Evolutionary conservation across 1,284 basidiomycete species (phyloP).

Genomic region (Cutaneotrichosporon mucoides): DNA sequence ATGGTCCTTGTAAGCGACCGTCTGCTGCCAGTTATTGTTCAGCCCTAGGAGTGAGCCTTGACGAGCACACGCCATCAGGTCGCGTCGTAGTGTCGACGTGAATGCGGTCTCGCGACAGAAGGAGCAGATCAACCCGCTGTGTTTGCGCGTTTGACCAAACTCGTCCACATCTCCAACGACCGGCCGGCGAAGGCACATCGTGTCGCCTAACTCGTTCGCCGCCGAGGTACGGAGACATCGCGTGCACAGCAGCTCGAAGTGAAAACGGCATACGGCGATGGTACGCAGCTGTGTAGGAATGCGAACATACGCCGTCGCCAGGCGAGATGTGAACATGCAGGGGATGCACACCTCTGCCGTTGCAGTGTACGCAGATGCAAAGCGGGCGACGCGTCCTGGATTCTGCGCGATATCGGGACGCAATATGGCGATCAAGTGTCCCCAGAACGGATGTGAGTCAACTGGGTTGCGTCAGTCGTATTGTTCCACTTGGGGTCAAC

Average conservation of each 20-base stretch:
- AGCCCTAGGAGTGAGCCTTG: conserved; percentile 12
- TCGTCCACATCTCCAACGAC: conserved; percentile 16
- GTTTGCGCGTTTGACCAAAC: conserved; percentile 1
- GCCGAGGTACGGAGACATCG: conserved; percentile 17
- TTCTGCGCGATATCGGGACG: conserved; percentile 1
- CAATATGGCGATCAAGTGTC: conserved; percentile 12
- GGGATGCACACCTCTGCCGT: conserved; percentile 11
- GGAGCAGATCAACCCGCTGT: conserved; percentile 10
- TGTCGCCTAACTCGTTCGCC: background rate
- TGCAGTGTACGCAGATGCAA: background rate
- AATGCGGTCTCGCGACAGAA: conserved; percentile 18
- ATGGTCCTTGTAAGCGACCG: conserved; percentile 10
- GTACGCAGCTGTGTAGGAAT: conserved; percentile 7
- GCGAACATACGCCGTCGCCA: too few relatives aligned
- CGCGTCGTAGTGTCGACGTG: conserved; percentile 3
- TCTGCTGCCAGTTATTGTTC: background rate
- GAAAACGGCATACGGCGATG: conserved; percentile 23
- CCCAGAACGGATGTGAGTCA: conserved; percentile 33
- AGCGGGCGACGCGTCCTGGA: background rate
- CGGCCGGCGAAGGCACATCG: conserved; percentile 5
- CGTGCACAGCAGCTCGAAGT: conserved; percentile 20
- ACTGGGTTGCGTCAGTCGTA: conserved; percentile 11
- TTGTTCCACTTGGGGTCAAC: background rate
- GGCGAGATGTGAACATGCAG: conserved; percentile 2
- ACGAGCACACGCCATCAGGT: conserved; percentile 18